Percentiles rank a stretch among this genome's conserved stretches.
phyloP scores from a whole-genome alignment of 176 grass and related monocot species.

The Themeda triandra region DNA sequence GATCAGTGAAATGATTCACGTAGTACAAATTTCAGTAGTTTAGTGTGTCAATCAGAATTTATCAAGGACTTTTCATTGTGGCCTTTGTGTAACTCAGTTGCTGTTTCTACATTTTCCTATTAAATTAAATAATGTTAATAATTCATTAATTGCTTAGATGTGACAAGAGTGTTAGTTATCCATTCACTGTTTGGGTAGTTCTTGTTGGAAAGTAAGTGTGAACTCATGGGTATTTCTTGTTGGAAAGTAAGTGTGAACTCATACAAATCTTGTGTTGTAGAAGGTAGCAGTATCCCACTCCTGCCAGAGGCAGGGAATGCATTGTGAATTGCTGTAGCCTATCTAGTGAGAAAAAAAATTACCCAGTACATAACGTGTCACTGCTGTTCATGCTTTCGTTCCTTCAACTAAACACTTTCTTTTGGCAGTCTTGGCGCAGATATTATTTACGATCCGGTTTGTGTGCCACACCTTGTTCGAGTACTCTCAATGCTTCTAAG shows the following conservation, averaged over 20 bases:
- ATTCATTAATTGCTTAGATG: neutral
- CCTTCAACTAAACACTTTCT: neutral
- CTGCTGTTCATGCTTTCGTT: neutral
- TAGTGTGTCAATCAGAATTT: neutral
- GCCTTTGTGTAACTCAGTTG: neutral
- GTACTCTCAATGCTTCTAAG: slow-evolving; percentile 52
- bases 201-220: neutral
- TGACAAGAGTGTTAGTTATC: neutral
- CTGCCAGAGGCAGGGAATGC: neutral
- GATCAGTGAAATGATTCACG: neutral
- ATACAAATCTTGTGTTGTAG: neutral
- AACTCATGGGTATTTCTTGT: too few species aligned
- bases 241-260: neutral
- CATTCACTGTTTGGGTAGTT: neutral
- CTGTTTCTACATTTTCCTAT: neutral
- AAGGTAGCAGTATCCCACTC: too few species aligned
- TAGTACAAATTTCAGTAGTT: neutral
- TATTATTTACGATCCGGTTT: slow-evolving; percentile 77
- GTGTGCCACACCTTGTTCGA: slow-evolving; percentile 60
- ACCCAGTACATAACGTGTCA: neutral
- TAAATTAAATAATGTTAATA: neutral
- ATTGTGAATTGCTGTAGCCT: too few species aligned
- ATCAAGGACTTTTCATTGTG: neutral
- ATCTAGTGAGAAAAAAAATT: neutral
- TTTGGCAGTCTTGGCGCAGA: slow-evolving; percentile 78